These are phyloP conservation scores for Thalia dealbata DNA, from an alignment of 176 grass and related monocot species.

Conservation along the genomic window DNA sequence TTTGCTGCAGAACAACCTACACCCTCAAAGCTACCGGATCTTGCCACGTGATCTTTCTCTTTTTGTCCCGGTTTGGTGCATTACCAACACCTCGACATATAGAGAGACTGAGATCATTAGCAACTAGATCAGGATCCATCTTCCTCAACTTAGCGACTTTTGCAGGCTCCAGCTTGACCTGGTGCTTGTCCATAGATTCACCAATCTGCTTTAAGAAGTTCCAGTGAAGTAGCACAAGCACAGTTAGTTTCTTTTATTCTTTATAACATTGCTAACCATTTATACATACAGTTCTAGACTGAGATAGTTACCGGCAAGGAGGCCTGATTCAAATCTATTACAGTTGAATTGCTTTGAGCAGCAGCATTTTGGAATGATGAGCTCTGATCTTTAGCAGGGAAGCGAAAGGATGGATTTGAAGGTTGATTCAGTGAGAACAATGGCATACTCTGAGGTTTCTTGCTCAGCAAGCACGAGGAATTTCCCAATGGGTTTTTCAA, in stretches of 20 bases:
- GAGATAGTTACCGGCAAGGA: constrained; percentile 31
- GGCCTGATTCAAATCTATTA: constrained; percentile 52
- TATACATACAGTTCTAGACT: background rate
- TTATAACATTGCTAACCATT: background rate
- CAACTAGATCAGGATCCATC: constrained; percentile 6
- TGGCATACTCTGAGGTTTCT: constrained; percentile 4
- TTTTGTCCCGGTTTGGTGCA: constrained; percentile 9
- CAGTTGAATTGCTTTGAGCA: constrained; percentile 20
- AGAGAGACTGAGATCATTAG: constrained; percentile 14
- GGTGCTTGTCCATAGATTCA: constrained; percentile 28
- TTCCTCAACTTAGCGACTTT: constrained; percentile 18
- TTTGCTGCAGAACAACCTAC: constrained; percentile 20
- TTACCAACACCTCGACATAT: constrained; percentile 26
- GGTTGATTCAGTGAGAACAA: background rate
- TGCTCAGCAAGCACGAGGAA: constrained; percentile 26
- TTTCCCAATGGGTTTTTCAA: constrained; percentile 32
- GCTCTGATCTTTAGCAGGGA: background rate
- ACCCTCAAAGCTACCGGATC: constrained; percentile 56
- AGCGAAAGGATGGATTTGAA: background rate
- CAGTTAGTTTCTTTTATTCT: background rate
- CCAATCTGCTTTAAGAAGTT: constrained; percentile 18
- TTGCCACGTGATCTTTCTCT: constrained; percentile 65
- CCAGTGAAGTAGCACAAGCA: background rate
- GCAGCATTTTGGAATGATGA: background rate
- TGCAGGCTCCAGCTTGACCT: constrained; percentile 11